phyloP scores from a whole-genome alignment of 441 rosid genomes.

The Croton laevigatus region DNA sequence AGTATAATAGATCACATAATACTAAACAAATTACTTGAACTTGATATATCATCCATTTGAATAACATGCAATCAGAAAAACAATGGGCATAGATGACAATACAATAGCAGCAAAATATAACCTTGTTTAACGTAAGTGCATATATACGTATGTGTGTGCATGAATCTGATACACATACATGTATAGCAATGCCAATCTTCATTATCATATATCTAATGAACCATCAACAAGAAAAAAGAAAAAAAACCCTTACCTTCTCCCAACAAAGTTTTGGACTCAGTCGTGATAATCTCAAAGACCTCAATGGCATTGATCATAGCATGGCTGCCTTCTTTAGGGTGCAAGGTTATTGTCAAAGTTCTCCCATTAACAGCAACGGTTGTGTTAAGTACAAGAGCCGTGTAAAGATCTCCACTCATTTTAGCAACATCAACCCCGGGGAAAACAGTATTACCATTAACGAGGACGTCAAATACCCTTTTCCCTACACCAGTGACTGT shows the following conservation, averaged over 20 bases:
- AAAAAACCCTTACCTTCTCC: slow-evolving; percentile 70
- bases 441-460: slow-evolving; percentile 62
- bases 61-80: neutral
- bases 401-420: slow-evolving; percentile 59
- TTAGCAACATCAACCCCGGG: slow-evolving; percentile 57
- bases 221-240: neutral
- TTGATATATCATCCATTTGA: neutral
- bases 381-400: slow-evolving; percentile 78
- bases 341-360: slow-evolving; percentile 68
- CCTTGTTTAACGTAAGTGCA: neutral
- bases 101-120: neutral
- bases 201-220: neutral
- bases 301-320: slow-evolving; percentile 88
- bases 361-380: slow-evolving; percentile 82
- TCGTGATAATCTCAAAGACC: slow-evolving; percentile 63
- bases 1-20: neutral
- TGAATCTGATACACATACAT: neutral
- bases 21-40: neutral
- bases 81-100: neutral
- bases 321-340: slow-evolving; percentile 56
- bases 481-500: slow-evolving; percentile 53
- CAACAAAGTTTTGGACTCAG: slow-evolving; percentile 64
- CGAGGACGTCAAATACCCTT: slow-evolving; percentile 76
- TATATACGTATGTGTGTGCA: neutral
- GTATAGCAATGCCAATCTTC: slow-evolving; percentile 4